phyloP scores from a whole-genome alignment of 2,329 filamentous ascomycete genomes.

The Calonectria naviculata region DNA sequence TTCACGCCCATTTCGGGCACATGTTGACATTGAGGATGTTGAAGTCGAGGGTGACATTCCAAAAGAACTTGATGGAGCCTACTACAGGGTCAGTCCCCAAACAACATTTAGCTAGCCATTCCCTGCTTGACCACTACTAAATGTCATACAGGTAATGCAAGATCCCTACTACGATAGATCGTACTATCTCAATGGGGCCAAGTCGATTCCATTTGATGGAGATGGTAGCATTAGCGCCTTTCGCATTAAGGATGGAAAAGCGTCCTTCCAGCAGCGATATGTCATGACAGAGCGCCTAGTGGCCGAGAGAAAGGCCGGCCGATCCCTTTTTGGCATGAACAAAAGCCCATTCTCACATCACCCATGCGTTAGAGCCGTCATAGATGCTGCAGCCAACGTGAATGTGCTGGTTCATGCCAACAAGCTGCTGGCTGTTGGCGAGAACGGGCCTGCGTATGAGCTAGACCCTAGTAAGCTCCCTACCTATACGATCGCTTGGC shows the following conservation, averaged over 20 bases:
- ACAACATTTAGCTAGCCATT: background rate
- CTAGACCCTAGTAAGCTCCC: background rate
- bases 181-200: background rate
- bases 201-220: background rate
- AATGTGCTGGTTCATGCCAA: background rate
- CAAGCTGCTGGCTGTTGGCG: background rate
- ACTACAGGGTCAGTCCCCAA: too few relatives aligned
- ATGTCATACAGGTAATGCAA: background rate
- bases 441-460: background rate
- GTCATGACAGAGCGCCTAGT: background rate
- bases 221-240: background rate
- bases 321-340: background rate
- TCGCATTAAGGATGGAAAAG: background rate
- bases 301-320: background rate
- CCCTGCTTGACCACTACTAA: background rate
- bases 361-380: background rate
- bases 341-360: background rate
- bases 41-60: background rate
- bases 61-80: background rate
- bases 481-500: background rate
- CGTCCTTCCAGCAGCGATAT: background rate
- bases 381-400: background rate
- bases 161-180: background rate
- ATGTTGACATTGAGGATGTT: background rate
- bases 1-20: background rate